phyloP scores from a whole-genome alignment of 2,329 filamentous ascomycete species.

The Epichloe glyceriae region DNA sequence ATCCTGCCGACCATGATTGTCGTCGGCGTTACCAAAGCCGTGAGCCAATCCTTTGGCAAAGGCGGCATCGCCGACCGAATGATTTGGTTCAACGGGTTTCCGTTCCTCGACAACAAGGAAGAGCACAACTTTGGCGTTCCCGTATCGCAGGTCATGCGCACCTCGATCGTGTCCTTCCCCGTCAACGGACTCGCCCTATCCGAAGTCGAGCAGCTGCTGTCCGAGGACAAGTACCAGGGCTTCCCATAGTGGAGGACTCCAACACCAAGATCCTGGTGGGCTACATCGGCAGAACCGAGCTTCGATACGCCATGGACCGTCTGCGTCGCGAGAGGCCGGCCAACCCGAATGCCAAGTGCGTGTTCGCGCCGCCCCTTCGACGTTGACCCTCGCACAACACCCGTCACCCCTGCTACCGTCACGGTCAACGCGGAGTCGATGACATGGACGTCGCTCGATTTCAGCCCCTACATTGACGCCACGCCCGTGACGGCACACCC shows the following conservation, averaged over 20 bases:
- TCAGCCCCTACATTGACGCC: constrained; percentile 76
- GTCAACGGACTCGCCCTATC: constrained; percentile 60
- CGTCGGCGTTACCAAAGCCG: constrained; percentile 88
- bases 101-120: constrained; percentile 93
- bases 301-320: constrained; percentile 80
- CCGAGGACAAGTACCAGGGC: constrained; percentile 74
- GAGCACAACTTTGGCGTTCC: constrained; percentile 94
- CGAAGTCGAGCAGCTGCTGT: constrained; percentile 64
- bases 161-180: constrained; percentile 60
- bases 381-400: constrained; percentile 20
- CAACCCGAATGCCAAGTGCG: constrained; percentile 57
- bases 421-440: constrained; percentile 46
- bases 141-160: constrained; percentile 81
- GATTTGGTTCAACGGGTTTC: constrained; percentile 98
- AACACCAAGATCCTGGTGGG: constrained; percentile 63
- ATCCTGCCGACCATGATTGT: constrained; percentile 99
- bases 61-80: constrained; percentile 94
- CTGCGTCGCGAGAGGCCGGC: constrained; percentile 57
- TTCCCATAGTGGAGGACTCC: constrained; percentile 74
- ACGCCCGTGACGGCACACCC: constrained; percentile 88
- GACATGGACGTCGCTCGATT: constrained; percentile 53
- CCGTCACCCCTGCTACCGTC: constrained; percentile 31
- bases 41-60: constrained; percentile 83
- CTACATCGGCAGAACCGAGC: constrained; percentile 84
- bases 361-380: constrained; percentile 44